These are phyloP conservation scores for Calonectria pauciramosa DNA, from an alignment of 2,329 filamentous ascomycete species.

Conservation along the genomic window DNA sequence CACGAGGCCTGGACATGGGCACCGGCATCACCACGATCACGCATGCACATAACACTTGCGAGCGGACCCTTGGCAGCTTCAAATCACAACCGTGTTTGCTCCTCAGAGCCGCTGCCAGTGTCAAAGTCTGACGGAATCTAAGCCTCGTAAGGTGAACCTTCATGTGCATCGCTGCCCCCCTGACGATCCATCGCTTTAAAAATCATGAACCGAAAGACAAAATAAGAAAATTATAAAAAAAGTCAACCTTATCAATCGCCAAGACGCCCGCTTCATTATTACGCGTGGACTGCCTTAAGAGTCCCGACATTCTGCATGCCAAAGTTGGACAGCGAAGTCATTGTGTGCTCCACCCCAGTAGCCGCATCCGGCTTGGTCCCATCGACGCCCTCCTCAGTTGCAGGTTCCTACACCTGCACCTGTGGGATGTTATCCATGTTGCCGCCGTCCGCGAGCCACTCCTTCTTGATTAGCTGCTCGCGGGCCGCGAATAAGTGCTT, in stretches of 20 bases:
- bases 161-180: conserved; percentile 10
- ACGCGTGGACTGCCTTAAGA: conserved; percentile 7
- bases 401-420: conserved; percentile 48
- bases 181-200: conserved; percentile 4
- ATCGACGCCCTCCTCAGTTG: not conserved
- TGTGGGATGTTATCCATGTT: conserved; percentile 79
- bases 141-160: conserved; percentile 9
- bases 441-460: conserved; percentile 81
- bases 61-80: conserved; percentile 1
- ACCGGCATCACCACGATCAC: conserved; percentile 19
- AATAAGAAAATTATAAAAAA: conserved; percentile 1
- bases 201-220: conserved; percentile 1
- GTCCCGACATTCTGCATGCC: not conserved
- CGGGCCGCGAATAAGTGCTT: conserved; percentile 85
- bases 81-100: conserved; percentile 20
- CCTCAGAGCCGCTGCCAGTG: conserved; percentile 5
- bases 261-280: conserved; percentile 21
- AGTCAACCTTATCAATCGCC: conserved; percentile 24
- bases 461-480: conserved; percentile 79
- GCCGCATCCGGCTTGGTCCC: conserved; percentile 9
- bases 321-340: conserved; percentile 6
- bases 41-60: conserved; percentile 6
- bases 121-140: not conserved
- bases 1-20: conserved; percentile 17
- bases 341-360: conserved; percentile 5